phyloP scores from a whole-genome alignment of 106 monocot species.

The Phalaenopsis equestris region DNA sequence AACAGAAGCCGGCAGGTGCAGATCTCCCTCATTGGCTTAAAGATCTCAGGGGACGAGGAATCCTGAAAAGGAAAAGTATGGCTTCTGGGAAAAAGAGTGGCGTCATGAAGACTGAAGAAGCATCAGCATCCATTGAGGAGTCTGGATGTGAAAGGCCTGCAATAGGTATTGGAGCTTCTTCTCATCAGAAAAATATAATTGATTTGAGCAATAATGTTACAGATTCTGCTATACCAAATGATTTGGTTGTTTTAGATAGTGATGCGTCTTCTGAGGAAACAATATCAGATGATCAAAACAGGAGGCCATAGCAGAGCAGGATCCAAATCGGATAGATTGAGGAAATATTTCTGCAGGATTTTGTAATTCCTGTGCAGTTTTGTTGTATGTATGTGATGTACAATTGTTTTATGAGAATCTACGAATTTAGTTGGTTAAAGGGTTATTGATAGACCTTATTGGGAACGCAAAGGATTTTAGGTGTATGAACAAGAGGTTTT shows the following conservation, averaged over 20 bases:
- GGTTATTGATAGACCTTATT: too few relatives aligned
- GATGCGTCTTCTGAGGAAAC: constrained; percentile 86
- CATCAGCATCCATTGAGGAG: constrained; percentile 4
- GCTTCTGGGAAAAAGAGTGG: constrained; percentile 1
- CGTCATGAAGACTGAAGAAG: constrained; percentile 9
- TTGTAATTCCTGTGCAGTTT: constrained; percentile 24
- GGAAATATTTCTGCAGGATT: constrained; percentile 14
- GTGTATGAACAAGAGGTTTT: too few relatives aligned
- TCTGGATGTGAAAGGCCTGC: background rate
- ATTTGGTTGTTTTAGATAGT: constrained; percentile 50
- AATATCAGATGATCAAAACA: constrained; percentile 59
- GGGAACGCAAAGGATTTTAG: too few relatives aligned
- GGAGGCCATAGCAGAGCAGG: constrained; percentile 15
- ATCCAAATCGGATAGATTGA: background rate
- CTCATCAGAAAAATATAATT: constrained; percentile 6
- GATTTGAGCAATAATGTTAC: constrained; percentile 23
- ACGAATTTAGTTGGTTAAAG: too few relatives aligned
- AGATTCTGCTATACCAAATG: constrained; percentile 1
- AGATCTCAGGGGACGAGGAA: constrained; percentile 27
- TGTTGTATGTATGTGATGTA: background rate
- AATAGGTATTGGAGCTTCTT: constrained; percentile 3
- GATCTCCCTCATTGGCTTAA: constrained; percentile 75
- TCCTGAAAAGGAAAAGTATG: constrained; percentile 35
- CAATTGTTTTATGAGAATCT: too few relatives aligned
- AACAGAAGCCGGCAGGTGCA: constrained; percentile 10